A percentile compares a stretch with the other conserved stretches of the same genome.
Evolutionary conservation across 345 rosid species (phyloP).

Genomic region (Garcia nutans): DNA sequence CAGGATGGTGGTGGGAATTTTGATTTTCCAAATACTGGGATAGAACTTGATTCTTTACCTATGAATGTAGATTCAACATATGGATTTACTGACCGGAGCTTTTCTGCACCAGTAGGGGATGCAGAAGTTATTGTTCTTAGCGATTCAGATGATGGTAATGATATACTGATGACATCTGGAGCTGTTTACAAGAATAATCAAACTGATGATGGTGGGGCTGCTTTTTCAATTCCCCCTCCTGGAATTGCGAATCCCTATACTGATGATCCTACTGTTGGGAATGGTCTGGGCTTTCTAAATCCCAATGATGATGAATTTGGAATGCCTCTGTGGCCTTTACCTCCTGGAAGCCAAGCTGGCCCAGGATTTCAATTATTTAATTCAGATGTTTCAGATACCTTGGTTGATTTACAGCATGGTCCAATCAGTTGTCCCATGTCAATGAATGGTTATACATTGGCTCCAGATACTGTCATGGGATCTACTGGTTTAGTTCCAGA

Average conservation of each 20-base stretch:
- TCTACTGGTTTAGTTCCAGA: conserved; percentile 44
- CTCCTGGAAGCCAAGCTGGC: conserved; percentile 60
- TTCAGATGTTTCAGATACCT: conserved; percentile 54
- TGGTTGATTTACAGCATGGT: conserved; percentile 58
- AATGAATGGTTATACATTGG: conserved; percentile 63
- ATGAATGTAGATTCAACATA: conserved; percentile 57
- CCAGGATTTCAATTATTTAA: conserved; percentile 77
- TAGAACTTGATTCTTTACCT: conserved; percentile 76
- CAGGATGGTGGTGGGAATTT: conserved; percentile 74
- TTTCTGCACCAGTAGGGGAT: conserved; percentile 47
- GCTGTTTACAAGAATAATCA: conserved; percentile 49
- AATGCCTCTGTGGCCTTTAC: conserved; percentile 69
- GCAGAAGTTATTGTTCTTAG: conserved; percentile 79
- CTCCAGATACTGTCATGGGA: conserved; percentile 54
- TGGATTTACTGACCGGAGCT: conserved; percentile 51
- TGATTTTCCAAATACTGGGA: conserved; percentile 56
- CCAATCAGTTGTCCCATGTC: conserved; percentile 51
- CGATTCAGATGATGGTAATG: conserved; percentile 91
- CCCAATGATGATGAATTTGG: conserved; percentile 65
- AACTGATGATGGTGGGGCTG: conserved; percentile 48
- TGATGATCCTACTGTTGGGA: conserved; percentile 56
- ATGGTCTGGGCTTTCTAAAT: conserved; percentile 61
- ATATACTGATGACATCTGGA: conserved; percentile 50
- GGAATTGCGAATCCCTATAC: conserved; percentile 57
- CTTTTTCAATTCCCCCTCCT: conserved; percentile 54